phyloP scores from a whole-genome alignment of 306 rosid genomes.

The Rosa rugosa region DNA sequence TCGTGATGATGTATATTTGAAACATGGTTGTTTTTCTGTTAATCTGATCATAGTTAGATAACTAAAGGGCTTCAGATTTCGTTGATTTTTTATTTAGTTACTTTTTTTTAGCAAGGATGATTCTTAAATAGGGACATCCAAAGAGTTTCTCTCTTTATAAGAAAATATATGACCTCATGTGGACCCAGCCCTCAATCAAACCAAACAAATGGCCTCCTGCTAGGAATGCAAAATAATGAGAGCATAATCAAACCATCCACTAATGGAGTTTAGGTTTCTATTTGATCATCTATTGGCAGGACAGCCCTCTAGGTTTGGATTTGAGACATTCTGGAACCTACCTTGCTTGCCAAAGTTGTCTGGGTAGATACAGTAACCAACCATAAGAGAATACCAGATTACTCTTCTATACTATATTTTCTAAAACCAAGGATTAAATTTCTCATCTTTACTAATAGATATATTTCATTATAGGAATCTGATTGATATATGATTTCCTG shows the following conservation, averaged over 20 bases:
- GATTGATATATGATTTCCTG: slow-evolving; percentile 16
- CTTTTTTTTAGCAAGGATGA: not conserved
- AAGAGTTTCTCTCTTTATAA: not conserved
- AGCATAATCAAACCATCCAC: not conserved
- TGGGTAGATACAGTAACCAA: not conserved
- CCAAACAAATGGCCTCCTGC: not conserved
- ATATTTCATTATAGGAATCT: not conserved
- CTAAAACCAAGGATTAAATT: slow-evolving; percentile 8
- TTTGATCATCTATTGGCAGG: not conserved
- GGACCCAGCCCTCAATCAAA: not conserved
- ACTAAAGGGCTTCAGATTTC: not conserved
- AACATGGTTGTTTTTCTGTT: not conserved
- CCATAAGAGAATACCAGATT: not conserved
- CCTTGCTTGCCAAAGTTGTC: not conserved
- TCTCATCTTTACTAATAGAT: not conserved
- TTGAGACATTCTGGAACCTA: not conserved
- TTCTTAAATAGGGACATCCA: not conserved
- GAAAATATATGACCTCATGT: not conserved
- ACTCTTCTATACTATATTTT: not conserved
- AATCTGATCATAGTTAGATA: not conserved
- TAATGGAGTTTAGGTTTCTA: slow-evolving; percentile 1
- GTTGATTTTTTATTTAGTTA: not conserved
- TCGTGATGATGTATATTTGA: not conserved
- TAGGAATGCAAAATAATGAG: not conserved
- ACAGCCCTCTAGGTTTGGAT: not conserved